Evolutionary conservation across 257 asterid species (phyloP), one percentile per base, ranked within the genome.

Genomic region (Penstemon barbatus): DNA sequence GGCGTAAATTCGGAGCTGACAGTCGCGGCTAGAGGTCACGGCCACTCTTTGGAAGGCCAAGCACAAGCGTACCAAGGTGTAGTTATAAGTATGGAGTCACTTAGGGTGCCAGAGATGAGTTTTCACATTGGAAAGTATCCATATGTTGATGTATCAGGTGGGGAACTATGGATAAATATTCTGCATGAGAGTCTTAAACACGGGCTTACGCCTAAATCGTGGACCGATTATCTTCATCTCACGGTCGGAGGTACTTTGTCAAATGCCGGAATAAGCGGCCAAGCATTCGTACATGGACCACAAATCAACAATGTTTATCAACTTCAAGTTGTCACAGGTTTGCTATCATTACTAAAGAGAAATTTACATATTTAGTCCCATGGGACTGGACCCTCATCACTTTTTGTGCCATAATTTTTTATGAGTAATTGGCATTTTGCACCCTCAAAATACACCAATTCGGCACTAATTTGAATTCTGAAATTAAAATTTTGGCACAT

Each of bases 161-260:
- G 99, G 7, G 91, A 87, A 52, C 89, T 89, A 3, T 94, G 99
- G 99, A 89, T 94, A 45, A 68, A 87, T 53, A 78, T 94, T 63
- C 82, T 91, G 87, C 89, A 82, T 73, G 92, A 86, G 72, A 80
- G 96, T 56, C 85, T 90, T 58, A 81, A 87, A 77, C 77, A 67
- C 46, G 99, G 97, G 6, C 79, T 94, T 7, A 56, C 99, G 0
- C 99, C 99, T 9, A 85, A 84, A 69, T 94, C 97, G 3, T 94
- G 99, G 97, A 94, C 97, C 2, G 96, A 91, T 75, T 94, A 94
- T 79, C 95, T 94, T 71, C 96, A 83, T 74, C 95, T 94, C 41
- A 85, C 96, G 0, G 92, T 94, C 36, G 99, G 99, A 7, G 99
- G 99, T 12, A 94, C 99, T 38, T 68, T 91, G 70, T 94, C 99